A percentile compares a stretch with the other conserved stretches of the same genome.
phyloP scores from a whole-genome alignment of 2,329 filamentous ascomycete species.

The Penicillium sp. region DNA sequence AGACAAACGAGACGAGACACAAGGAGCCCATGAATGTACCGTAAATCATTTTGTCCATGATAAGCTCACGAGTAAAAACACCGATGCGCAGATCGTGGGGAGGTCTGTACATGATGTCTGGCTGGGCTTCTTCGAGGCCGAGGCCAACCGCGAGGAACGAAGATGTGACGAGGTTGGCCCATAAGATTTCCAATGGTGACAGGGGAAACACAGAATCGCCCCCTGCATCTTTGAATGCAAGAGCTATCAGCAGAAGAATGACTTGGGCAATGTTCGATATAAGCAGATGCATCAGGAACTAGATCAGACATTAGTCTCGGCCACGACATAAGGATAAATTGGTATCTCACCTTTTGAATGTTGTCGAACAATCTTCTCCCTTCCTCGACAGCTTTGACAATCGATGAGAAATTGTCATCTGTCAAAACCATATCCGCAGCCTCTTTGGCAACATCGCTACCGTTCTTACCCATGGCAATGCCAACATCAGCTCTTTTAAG shows the following conservation, averaged over 20 bases:
- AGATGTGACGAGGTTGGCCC: constrained; percentile 90
- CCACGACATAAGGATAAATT: constrained; percentile 31
- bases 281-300: constrained; percentile 75
- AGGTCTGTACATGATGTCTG: constrained; percentile 76
- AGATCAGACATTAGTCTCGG: not conserved
- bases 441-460: constrained; percentile 82
- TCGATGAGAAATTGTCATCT: constrained; percentile 86
- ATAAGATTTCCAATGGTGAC: constrained; percentile 81
- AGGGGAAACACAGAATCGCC: constrained; percentile 80
- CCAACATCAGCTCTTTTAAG: constrained; percentile 80
- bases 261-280: constrained; percentile 84
- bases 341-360: constrained; percentile 64
- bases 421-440: constrained; percentile 64
- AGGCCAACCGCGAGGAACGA: constrained; percentile 84
- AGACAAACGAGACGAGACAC: constrained; percentile 41
- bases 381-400: constrained; percentile 79
- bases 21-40: constrained; percentile 50
- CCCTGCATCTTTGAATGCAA: constrained; percentile 73
- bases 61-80: constrained; percentile 44
- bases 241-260: constrained; percentile 74
- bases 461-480: constrained; percentile 84
- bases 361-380: constrained; percentile 85
- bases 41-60: constrained; percentile 45
- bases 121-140: constrained; percentile 72
- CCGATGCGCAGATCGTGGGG: constrained; percentile 62